These are phyloP conservation scores for Ajuga chamaepitys DNA, from an alignment of 257 asterid genomes.

Conservation along the genomic window DNA sequence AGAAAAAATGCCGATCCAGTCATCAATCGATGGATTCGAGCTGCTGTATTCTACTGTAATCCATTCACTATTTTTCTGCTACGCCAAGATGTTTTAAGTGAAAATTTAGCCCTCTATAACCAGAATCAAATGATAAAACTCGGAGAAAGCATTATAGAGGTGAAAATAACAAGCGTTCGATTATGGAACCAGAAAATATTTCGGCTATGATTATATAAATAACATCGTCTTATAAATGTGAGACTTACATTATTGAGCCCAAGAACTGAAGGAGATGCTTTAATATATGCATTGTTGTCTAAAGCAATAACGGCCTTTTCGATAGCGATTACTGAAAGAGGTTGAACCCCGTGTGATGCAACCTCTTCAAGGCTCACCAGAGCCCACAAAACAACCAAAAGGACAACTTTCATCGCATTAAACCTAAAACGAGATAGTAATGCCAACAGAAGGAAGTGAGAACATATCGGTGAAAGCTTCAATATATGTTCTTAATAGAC, in stretches of 20 bases:
- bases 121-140: background rate
- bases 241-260: conserved; percentile 52
- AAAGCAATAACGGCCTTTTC: conserved; percentile 54
- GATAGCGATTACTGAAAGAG: conserved; percentile 53
- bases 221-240: background rate
- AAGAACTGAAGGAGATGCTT: conserved; percentile 71
- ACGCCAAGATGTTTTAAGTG: background rate
- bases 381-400: conserved; percentile 45
- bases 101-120: background rate
- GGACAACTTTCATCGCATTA: conserved; percentile 32
- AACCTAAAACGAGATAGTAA: conserved; percentile 16
- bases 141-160: background rate
- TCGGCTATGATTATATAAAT: background rate
- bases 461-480: background rate
- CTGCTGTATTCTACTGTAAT: conserved; percentile 44
- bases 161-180: background rate
- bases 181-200: background rate
- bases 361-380: conserved; percentile 35
- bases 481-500: background rate
- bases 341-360: conserved; percentile 65
- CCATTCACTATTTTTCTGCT: conserved; percentile 67
- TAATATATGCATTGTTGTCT: conserved; percentile 47
- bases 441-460: background rate
- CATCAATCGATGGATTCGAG: conserved; percentile 56
- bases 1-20: conserved; percentile 97